These are phyloP conservation scores for Lipomyces yamadae DNA, from an alignment of 805 yeast species.

Conservation along the genomic window DNA sequence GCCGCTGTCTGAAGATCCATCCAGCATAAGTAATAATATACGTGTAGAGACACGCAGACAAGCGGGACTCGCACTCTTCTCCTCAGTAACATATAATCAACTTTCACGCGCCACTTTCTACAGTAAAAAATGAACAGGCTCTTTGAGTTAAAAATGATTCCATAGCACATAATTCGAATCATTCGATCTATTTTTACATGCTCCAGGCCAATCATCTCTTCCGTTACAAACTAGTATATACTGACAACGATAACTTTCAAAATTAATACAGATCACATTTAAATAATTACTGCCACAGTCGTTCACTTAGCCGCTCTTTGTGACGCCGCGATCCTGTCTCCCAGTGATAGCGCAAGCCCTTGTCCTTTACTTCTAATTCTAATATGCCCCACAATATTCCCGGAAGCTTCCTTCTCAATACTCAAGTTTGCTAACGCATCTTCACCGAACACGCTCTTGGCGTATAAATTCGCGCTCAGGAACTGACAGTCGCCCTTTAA, in stretches of 20 bases:
- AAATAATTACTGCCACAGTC: not conserved
- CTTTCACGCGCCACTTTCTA: no score
- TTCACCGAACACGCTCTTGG: conserved; percentile 93
- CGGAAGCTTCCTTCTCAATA: conserved; percentile 77
- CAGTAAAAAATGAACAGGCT: no score
- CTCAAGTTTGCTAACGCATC: conserved; percentile 96
- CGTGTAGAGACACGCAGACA: no score
- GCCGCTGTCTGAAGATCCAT: no score
- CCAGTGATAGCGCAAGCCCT: conserved; percentile 92
- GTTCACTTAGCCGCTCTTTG: conserved; percentile 21
- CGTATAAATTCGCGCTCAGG: conserved; percentile 90
- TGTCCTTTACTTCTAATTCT: conserved; percentile 97
- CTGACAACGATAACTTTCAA: not conserved
- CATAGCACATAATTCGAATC: not conserved
- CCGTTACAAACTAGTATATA: not conserved
- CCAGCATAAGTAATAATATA: no score
- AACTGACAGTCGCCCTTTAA: conserved; percentile 72
- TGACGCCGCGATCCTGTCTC: conserved; percentile 85
- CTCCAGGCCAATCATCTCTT: not conserved
- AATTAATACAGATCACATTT: not conserved
- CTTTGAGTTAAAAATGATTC: not conserved
- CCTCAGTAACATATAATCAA: no score
- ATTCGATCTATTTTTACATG: not conserved
- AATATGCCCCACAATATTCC: conserved; percentile 88
- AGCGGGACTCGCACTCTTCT: no score